Base-by-base conservation (phyloP, 495 filamentous ascomycete species). In the Melanomma pulvis-pyrius region DNA sequence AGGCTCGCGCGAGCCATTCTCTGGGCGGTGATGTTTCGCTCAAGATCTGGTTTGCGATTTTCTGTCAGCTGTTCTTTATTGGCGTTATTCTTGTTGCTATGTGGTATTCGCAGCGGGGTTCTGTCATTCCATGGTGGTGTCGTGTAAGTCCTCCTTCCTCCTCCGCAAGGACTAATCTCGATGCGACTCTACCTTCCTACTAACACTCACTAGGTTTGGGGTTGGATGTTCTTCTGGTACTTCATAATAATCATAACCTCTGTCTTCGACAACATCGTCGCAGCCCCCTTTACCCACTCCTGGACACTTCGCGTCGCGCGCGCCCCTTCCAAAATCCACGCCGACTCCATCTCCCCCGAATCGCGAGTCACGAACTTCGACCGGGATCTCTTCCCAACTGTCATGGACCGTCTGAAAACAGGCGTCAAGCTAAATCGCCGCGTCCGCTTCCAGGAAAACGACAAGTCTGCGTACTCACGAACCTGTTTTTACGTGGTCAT, bases 171-270 rank as follows among this genome's bases (percentile, higher is more conserved):
- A 12, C 17, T 34, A 2, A 15, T 9, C 5, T 24, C 4, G 17
- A 21, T 34, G 6, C 54, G 26, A 63, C 28, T 30, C 1, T 44
- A 22, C 12, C 19, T 48, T 4, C 21, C 6, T n/a, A 5, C 1
- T 52, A 1, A 15, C 17, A 19, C 30, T 34, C 12, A 34, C 30
- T 36, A 71, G 69, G 34, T 52, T 28, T 64, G 61, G 52, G 53
- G 61, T n/a, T 72, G 70, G 70, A 72, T 71, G 62, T 67, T 32
- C 25, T 59, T 70, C 41, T 72, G 70, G 70, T 72, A 72, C 50
- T 30, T 67, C 61, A 26, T 70, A n/a, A 46, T 68, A n/a, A 56
- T 61, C 24, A 25, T 64, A 2, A 28, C 63, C 1, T 67, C 55
- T 15, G 25, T 70, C 15, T 28, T 70, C 7, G 70, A 72, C 12